Conservation (phyloP, 345 rosid genomes). For the Hypericum androsaemum region DNA sequence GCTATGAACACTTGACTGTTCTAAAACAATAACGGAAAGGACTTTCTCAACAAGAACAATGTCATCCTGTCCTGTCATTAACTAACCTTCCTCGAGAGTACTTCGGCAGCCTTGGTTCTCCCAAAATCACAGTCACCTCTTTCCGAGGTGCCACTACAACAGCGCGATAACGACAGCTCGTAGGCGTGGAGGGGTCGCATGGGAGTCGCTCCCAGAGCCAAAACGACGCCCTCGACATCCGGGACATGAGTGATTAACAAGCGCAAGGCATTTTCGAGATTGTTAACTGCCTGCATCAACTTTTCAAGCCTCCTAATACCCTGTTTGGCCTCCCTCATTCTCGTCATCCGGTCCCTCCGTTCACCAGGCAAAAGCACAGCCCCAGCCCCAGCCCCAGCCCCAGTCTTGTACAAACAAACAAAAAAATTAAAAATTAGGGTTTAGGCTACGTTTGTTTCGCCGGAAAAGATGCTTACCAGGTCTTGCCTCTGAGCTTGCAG, state of each 20-base stretch:
- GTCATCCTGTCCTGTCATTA: too few species aligned
- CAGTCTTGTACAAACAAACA: slow-evolving; percentile 37
- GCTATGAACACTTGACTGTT: too few species aligned
- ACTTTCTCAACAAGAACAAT: too few species aligned
- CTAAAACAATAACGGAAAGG: too few species aligned
- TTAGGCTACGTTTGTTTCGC: too few species aligned
- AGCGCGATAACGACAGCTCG: slow-evolving; percentile 39
- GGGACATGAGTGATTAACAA: slow-evolving; percentile 38
- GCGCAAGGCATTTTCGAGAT: slow-evolving; percentile 42
- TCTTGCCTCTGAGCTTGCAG: slow-evolving; percentile 39
- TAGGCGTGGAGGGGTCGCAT: slow-evolving; percentile 64
- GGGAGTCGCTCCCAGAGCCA: slow-evolving; percentile 67
- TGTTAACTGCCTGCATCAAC: slow-evolving; percentile 44
- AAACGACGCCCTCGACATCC: slow-evolving; percentile 35
- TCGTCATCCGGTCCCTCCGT: slow-evolving; percentile 37
- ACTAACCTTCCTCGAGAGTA: slow-evolving; percentile 69
- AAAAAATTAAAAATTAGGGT: slow-evolving; percentile 16
- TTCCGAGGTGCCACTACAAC: slow-evolving; percentile 14
- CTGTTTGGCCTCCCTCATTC: slow-evolving; percentile 60
- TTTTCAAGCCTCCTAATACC: slow-evolving; percentile 58
- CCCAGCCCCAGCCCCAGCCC: too few species aligned
- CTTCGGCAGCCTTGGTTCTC: slow-evolving; percentile 53
- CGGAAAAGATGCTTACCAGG: slow-evolving; percentile 44
- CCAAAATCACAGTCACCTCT: slow-evolving; percentile 34
- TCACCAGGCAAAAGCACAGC: slow-evolving; percentile 20